These are phyloP conservation scores for Candida smagusa DNA, from an alignment of 1,139 yeast genomes.

Conservation along the genomic window DNA sequence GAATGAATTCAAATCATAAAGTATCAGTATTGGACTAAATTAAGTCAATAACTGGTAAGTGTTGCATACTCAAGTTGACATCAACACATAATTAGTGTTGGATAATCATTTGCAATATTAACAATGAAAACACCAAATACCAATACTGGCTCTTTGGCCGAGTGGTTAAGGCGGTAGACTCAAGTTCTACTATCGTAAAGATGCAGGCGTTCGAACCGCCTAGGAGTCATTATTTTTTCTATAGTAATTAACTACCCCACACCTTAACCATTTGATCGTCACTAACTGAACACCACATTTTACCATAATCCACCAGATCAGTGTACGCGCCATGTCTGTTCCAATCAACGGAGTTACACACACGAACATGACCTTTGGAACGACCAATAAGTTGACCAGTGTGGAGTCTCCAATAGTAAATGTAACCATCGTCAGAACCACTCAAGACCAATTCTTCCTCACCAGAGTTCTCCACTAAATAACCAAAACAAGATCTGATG, in stretches of 20 bases:
- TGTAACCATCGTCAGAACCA: slow-evolving; percentile 80
- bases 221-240: neutral
- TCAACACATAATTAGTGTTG: too few relatives aligned
- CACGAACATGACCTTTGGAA: slow-evolving; percentile 59
- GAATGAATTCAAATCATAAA: too few relatives aligned
- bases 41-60: too few relatives aligned
- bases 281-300: slow-evolving; percentile 77
- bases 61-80: too few relatives aligned
- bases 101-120: too few relatives aligned
- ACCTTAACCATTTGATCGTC: slow-evolving; percentile 71
- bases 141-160: slow-evolving; percentile 1
- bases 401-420: slow-evolving; percentile 77
- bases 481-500: slow-evolving; percentile 77
- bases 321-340: slow-evolving; percentile 33
- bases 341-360: slow-evolving; percentile 81
- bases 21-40: too few relatives aligned
- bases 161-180: neutral
- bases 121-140: too few relatives aligned
- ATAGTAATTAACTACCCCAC: slow-evolving; percentile 48
- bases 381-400: slow-evolving; percentile 68
- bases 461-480: slow-evolving; percentile 31
- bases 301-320: slow-evolving; percentile 34
- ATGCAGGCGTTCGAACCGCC: slow-evolving; percentile 1
- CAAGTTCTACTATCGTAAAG: neutral
- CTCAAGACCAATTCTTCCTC: slow-evolving; percentile 70